These are phyloP conservation scores for Malus hybrid DNA, from an alignment of 331 rosid genomes.

Conservation along the genomic window DNA sequence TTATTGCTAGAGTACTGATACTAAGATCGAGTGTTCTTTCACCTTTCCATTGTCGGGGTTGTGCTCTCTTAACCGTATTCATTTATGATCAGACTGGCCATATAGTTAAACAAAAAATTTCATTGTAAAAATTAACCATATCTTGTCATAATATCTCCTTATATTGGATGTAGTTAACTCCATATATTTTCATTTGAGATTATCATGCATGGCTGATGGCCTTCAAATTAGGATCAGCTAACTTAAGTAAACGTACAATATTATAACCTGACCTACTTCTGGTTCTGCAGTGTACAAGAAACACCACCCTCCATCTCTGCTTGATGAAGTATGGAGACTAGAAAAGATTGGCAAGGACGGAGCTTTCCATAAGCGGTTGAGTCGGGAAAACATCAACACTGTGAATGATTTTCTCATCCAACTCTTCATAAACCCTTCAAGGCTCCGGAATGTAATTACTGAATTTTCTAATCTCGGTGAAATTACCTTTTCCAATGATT, in stretches of 20 bases:
- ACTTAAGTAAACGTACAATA: not conserved
- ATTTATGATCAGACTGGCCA: not conserved
- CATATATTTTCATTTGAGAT: not conserved
- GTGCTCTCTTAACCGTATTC: not conserved
- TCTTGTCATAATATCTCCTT: not conserved
- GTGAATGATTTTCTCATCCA: constrained; percentile 80
- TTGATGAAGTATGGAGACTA: constrained; percentile 94
- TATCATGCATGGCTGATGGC: not conserved
- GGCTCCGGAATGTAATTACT: constrained; percentile 72
- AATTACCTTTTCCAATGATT: not conserved
- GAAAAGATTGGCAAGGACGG: constrained; percentile 98
- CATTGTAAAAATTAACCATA: not conserved
- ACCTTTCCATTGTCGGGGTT: not conserved
- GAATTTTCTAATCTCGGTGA: not conserved
- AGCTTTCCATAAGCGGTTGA: constrained; percentile 92
- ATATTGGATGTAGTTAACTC: not conserved
- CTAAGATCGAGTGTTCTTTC: not conserved
- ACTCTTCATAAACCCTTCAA: constrained; percentile 60
- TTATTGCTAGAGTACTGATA: not conserved
- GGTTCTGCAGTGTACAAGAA: constrained; percentile 86
- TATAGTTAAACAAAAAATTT: not conserved
- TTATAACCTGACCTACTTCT: constrained; percentile 12
- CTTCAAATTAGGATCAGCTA: not conserved
- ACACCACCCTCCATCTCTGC: constrained; percentile 87
- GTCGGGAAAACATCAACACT: constrained; percentile 48